These are phyloP conservation scores for Colletotrichum chrysophilum DNA, from an alignment of 2,329 filamentous ascomycete species.

Conservation along the genomic window DNA sequence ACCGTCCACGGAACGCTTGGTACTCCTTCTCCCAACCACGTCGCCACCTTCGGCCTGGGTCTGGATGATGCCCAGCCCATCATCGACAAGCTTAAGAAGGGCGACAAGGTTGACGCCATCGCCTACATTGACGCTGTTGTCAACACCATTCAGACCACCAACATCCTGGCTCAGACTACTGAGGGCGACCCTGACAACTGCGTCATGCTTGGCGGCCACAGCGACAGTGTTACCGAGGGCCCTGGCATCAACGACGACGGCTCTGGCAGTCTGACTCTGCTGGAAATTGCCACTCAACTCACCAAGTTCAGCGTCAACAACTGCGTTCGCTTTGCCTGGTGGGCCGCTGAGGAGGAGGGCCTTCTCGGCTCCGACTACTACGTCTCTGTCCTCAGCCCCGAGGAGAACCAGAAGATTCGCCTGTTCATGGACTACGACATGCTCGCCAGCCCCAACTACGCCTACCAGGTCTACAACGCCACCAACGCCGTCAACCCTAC, in stretches of 20 bases:
- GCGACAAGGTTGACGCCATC: slow-evolving; percentile 55
- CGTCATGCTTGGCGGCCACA: slow-evolving; percentile 70
- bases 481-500: slow-evolving; percentile 73
- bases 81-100: slow-evolving; percentile 56
- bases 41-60: slow-evolving; percentile 73
- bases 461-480: slow-evolving; percentile 73
- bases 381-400: slow-evolving; percentile 54
- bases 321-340: slow-evolving; percentile 72
- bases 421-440: slow-evolving; percentile 76
- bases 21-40: slow-evolving; percentile 59
- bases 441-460: slow-evolving; percentile 70
- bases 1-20: slow-evolving; percentile 72
- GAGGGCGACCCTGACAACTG: slow-evolving; percentile 66
- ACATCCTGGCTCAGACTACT: slow-evolving; percentile 67
- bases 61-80: slow-evolving; percentile 63
- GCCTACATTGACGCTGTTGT: slow-evolving; percentile 66
- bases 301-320: slow-evolving; percentile 64
- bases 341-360: slow-evolving; percentile 71
- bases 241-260: slow-evolving; percentile 83
- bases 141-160: slow-evolving; percentile 57
- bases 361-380: slow-evolving; percentile 69
- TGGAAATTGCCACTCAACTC: slow-evolving; percentile 67
- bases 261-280: slow-evolving; percentile 66
- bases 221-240: slow-evolving; percentile 66
- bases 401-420: slow-evolving; percentile 68